Percentiles rank a stretch among this genome's conserved stretches.
phyloP scores from a whole-genome alignment of 208 protist species.

The Trichomonas tenax region DNA sequence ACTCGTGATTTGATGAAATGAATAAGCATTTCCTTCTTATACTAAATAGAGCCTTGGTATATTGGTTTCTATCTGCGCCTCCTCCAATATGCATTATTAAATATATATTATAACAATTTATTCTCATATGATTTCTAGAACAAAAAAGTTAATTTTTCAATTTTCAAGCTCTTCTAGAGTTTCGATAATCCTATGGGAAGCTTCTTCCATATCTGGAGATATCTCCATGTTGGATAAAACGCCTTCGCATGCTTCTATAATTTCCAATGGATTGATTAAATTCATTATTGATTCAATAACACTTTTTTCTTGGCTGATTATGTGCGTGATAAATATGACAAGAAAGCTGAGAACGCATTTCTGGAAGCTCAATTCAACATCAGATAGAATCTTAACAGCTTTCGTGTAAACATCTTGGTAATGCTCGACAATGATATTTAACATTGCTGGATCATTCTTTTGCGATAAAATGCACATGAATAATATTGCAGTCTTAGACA shows the following conservation, averaged over 20 bases:
- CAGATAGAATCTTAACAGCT: neutral
- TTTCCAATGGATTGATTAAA: neutral
- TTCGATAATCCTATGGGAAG: too few relatives aligned
- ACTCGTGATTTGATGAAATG: too few relatives aligned
- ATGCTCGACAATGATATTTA: neutral
- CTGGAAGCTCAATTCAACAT: neutral
- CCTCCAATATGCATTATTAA: too few relatives aligned
- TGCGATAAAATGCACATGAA: neutral
- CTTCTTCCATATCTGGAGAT: neutral
- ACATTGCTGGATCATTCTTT: neutral
- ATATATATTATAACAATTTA: too few relatives aligned
- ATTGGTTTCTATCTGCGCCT: too few relatives aligned
- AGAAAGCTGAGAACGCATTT: neutral
- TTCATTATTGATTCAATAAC: neutral
- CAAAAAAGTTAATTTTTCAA: too few relatives aligned
- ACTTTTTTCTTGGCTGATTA: neutral
- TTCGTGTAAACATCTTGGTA: neutral
- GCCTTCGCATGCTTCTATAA: neutral
- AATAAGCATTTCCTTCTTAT: too few relatives aligned
- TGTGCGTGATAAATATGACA: neutral
- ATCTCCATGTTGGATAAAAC: neutral
- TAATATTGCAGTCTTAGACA: neutral
- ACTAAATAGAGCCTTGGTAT: too few relatives aligned
- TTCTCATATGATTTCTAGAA: too few relatives aligned
- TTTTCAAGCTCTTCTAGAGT: too few relatives aligned